Evolutionary conservation across 208 protist species (phyloP).

Genomic region (Crithidia thermophila): DNA sequence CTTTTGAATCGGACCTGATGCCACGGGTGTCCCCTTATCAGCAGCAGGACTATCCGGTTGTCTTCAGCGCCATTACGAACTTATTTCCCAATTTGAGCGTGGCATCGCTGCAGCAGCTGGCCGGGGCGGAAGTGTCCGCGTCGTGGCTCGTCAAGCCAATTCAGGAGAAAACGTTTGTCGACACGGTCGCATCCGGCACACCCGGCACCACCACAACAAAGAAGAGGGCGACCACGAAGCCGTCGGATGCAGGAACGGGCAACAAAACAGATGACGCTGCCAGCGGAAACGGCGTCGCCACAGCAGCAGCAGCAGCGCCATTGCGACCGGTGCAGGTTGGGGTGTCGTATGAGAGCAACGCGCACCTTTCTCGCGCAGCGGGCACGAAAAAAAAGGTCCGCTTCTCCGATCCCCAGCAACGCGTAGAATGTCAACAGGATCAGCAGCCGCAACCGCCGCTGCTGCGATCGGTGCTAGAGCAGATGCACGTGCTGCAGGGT

Average conservation of each 20-base stretch:
- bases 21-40: constrained; percentile 28
- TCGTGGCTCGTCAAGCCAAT: constrained; percentile 16
- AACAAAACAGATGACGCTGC: not conserved
- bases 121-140: constrained; percentile 43
- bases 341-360: constrained; percentile 13
- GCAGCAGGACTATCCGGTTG: constrained; percentile 37
- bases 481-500: constrained; percentile 40
- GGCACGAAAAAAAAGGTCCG: too few relatives aligned
- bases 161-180: not conserved
- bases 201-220: not conserved
- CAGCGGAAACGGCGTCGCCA: constrained; percentile 1
- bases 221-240: too few relatives aligned
- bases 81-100: constrained; percentile 70
- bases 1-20: constrained; percentile 37
- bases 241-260: not conserved
- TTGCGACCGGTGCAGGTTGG: constrained; percentile 29
- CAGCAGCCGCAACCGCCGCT: not conserved
- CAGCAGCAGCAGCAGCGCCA: not conserved
- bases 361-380: not conserved
- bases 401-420: too few relatives aligned
- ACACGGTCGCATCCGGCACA: constrained; percentile 1
- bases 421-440: not conserved
- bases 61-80: constrained; percentile 47
- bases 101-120: constrained; percentile 51
- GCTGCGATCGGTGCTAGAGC: constrained; percentile 29